Conservation (phyloP, 2,329 filamentous ascomycete genomes). For the Clarireedia paspali region DNA sequence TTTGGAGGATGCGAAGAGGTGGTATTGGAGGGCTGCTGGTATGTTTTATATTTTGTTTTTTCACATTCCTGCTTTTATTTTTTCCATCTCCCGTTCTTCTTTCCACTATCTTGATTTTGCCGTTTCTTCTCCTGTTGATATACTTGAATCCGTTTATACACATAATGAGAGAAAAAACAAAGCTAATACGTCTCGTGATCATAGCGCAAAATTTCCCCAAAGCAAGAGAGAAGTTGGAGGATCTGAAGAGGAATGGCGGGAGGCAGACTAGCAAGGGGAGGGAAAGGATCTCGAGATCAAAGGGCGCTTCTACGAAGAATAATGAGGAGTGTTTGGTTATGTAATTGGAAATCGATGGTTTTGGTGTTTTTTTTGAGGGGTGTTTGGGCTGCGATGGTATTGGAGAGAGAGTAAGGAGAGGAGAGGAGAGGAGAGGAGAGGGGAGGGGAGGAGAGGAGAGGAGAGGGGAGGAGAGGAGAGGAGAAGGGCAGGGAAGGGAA, state of each 20-base stretch:
- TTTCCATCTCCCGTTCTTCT: neutral
- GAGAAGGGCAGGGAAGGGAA: neutral
- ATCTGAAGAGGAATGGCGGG: conserved; percentile 74
- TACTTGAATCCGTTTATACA: neutral
- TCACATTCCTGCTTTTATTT: neutral
- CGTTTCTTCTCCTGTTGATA: neutral
- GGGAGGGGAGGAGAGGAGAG: neutral
- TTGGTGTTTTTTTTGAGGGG: neutral
- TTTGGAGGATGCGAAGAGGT: conserved; percentile 90
- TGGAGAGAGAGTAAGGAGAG: neutral
- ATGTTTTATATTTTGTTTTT: conserved; percentile 37
- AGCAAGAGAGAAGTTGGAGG: conserved; percentile 84
- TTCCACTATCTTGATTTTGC: neutral
- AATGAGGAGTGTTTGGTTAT: conserved; percentile 85
- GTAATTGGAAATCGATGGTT: conserved; percentile 37
- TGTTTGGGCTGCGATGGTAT: neutral
- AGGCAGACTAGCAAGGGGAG: conserved; percentile 62
- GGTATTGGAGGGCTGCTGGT: conserved; percentile 98
- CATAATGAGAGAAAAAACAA: neutral
- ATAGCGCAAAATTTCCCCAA: conserved; percentile 90
- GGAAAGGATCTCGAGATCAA: conserved; percentile 73
- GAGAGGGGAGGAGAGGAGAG: neutral
- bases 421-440: neutral
- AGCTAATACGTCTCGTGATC: conserved; percentile 8
- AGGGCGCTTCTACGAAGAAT: conserved; percentile 66